Conservation (phyloP, 2,329 filamentous ascomycete species). For the Stagonosporopsis cucurbitacearum region DNA sequence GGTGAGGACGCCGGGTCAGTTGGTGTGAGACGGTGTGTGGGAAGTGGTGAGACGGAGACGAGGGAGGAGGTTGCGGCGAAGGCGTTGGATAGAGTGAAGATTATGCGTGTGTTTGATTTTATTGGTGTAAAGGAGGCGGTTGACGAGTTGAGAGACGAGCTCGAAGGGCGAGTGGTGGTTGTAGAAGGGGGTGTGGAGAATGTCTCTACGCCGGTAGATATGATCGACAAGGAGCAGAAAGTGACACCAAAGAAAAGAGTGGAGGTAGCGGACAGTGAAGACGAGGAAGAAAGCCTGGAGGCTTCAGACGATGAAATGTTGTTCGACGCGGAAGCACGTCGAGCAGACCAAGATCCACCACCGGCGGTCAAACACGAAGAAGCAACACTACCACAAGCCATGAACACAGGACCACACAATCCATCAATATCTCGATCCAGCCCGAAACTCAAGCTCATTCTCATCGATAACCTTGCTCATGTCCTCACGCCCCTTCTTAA, state of each 20-base stretch:
- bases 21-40: not conserved
- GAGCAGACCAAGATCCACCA: not conserved
- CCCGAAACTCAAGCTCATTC: slow-evolving; percentile 22
- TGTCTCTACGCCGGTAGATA: not conserved
- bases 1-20: not conserved
- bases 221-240: not conserved
- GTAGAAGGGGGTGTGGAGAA: slow-evolving; percentile 9
- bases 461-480: slow-evolving; percentile 51
- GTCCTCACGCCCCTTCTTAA: slow-evolving; percentile 48
- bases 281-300: slow-evolving; percentile 36
- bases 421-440: not conserved
- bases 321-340: slow-evolving; percentile 29
- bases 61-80: not conserved
- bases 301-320: slow-evolving; percentile 47
- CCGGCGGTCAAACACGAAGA: not conserved
- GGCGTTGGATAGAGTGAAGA: slow-evolving; percentile 53
- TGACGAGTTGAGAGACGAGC: slow-evolving; percentile 50
- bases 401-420: not conserved
- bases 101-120: slow-evolving; percentile 60
- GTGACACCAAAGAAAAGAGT: slow-evolving; percentile 23
- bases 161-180: slow-evolving; percentile 29
- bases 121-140: slow-evolving; percentile 56
- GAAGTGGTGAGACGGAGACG: not conserved
- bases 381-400: not conserved
- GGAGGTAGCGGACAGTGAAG: slow-evolving; percentile 44